Evolutionary conservation across 192 early-diverging fungal species (phyloP).

Genomic region (Piromyces finnis): DNA sequence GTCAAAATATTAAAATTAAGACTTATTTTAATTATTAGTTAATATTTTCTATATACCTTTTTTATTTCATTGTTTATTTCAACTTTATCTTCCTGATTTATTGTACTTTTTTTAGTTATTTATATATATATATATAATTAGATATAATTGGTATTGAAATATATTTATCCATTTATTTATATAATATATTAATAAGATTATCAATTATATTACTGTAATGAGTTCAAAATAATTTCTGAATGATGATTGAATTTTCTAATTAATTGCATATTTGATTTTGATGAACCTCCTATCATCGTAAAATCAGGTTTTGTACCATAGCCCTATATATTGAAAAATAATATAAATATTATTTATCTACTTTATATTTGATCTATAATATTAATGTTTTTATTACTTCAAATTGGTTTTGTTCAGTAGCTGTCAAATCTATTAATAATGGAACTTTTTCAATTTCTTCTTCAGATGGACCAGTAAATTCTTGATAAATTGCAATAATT

Average conservation of each 20-base stretch:
- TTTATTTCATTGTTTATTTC: constrained; percentile 5
- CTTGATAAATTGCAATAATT: constrained; percentile 6
- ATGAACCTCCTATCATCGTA: constrained; percentile 55
- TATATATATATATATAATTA: no score
- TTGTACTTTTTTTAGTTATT: constrained; percentile 7
- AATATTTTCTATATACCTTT: no score
- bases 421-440: constrained; percentile 58
- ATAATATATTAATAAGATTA: no score
- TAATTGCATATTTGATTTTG: constrained; percentile 46
- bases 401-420: constrained; percentile 62
- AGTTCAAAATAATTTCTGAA: constrained; percentile 57
- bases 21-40: no score
- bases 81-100: constrained; percentile 16
- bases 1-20: no score
- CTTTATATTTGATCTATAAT: no score
- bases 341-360: no score
- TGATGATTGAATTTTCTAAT: constrained; percentile 81
- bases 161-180: no score
- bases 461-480: constrained; percentile 6
- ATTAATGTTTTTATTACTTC: constrained; percentile 21
- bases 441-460: constrained; percentile 26
- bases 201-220: background rate
- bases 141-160: no score
- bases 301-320: constrained; percentile 61
- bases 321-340: no score